phyloP scores from a whole-genome alignment of 2,329 filamentous ascomycete genomes.

The Aspergillus calidoustus region DNA sequence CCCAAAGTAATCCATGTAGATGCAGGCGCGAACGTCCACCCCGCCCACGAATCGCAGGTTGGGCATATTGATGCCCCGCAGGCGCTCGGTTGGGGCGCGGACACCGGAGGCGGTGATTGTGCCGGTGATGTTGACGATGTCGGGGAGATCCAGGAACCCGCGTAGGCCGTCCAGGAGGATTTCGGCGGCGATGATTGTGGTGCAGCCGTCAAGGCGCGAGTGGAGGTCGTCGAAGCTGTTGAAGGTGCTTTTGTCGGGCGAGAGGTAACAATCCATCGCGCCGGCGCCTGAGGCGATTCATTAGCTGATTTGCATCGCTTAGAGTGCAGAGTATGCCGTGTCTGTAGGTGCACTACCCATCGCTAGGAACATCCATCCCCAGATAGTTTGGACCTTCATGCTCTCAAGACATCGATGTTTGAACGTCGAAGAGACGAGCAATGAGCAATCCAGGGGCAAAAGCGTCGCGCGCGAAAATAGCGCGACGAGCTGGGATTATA shows the following conservation, averaged over 20 bases:
- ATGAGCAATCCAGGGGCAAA: too few relatives aligned
- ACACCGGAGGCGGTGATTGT: background rate
- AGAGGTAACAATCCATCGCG: background rate
- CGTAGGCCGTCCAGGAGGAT: background rate
- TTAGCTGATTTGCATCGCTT: background rate
- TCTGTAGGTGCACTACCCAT: background rate
- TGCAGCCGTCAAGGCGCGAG: background rate
- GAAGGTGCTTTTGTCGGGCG: background rate
- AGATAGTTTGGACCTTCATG: background rate
- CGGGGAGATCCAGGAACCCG: background rate
- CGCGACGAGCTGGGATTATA: too few relatives aligned
- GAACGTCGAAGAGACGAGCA: too few relatives aligned
- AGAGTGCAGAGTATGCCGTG: background rate
- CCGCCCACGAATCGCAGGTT: background rate
- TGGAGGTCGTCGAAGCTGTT: background rate
- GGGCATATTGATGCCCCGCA: background rate
- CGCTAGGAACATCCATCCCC: background rate
- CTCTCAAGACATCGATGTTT: background rate
- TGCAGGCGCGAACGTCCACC: background rate
- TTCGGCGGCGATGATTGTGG: conserved; percentile 1
- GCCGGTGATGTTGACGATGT: background rate
- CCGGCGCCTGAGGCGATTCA: too few relatives aligned
- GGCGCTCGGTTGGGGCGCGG: too few relatives aligned
- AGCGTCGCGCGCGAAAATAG: too few relatives aligned
- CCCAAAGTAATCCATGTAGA: background rate